Conservation (phyloP, 805 yeast species). For the Candida parachauliodes region DNA sequence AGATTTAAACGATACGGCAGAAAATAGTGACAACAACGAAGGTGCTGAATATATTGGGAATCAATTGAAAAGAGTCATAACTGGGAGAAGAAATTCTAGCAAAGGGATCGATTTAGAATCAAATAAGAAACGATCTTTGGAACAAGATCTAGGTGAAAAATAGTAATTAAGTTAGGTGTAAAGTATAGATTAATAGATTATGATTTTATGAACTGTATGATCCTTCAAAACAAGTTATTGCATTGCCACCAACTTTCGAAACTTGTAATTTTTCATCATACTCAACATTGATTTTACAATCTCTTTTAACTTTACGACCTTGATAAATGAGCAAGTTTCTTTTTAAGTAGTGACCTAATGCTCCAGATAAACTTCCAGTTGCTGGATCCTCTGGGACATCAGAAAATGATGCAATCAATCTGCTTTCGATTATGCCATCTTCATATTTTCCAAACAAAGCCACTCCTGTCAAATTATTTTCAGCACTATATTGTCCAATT, state of each 20-base stretch:
- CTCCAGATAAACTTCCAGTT: constrained; percentile 48
- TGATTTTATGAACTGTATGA: constrained; percentile 4
- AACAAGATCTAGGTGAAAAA: constrained; percentile 1
- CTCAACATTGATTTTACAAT: constrained; percentile 29
- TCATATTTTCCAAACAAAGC: constrained; percentile 35
- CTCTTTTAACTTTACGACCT: constrained; percentile 38
- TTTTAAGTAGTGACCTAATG: constrained; percentile 22
- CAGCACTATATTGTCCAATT: constrained; percentile 16
- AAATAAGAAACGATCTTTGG: not conserved
- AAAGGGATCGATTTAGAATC: constrained; percentile 7
- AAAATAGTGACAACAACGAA: constrained; percentile 4
- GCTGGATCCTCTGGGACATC: constrained; percentile 50
- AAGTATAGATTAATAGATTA: constrained; percentile 1
- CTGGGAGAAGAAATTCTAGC: constrained; percentile 12
- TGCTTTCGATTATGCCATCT: constrained; percentile 24
- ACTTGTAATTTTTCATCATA: constrained; percentile 11
- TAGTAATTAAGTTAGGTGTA: too few species aligned
- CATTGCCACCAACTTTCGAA: constrained; percentile 40
- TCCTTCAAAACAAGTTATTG: constrained; percentile 36
- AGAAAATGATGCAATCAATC: constrained; percentile 40
- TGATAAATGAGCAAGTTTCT: constrained; percentile 29
- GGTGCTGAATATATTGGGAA: constrained; percentile 21
- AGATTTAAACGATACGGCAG: constrained; percentile 3
- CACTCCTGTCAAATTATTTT: constrained; percentile 28
- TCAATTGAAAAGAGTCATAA: constrained; percentile 14